Conservation (phyloP, 352 stramenopile species). For the Phytophthora pistaciae region DNA sequence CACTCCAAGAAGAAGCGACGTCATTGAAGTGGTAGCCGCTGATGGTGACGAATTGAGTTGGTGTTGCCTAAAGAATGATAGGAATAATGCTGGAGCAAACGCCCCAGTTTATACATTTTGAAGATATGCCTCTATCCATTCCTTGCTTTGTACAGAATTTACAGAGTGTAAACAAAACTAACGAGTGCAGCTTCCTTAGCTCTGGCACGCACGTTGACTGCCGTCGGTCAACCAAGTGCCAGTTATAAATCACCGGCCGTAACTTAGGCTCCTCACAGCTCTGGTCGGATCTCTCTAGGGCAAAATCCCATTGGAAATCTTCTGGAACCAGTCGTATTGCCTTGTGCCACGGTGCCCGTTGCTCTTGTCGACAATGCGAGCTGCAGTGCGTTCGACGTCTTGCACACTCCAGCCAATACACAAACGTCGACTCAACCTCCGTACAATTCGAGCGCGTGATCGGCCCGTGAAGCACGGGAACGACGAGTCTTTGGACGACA, state of each 20-base stretch:
- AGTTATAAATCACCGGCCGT: not conserved
- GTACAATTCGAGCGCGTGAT: conserved; percentile 53
- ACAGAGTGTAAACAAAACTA: not conserved
- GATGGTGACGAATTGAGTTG: not conserved
- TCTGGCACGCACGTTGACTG: not conserved
- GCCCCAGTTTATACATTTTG: not conserved
- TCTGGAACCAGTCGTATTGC: conserved; percentile 92
- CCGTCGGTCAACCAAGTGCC: not conserved
- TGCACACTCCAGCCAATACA: conserved; percentile 61
- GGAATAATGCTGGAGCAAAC: not conserved
- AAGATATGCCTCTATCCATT: not conserved
- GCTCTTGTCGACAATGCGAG: conserved; percentile 77
- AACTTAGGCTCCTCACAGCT: not conserved
- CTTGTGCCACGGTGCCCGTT: conserved; percentile 81
- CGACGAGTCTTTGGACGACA: conserved; percentile 93
- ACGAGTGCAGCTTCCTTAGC: not conserved
- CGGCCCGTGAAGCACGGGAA: conserved; percentile 93
- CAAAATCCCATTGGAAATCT: conserved; percentile 85
- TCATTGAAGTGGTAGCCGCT: conserved; percentile 19
- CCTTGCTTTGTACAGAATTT: not conserved
- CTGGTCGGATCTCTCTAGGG: conserved; percentile 25
- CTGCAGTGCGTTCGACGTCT: conserved; percentile 62
- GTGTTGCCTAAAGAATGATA: not conserved
- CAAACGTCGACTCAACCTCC: conserved; percentile 62
- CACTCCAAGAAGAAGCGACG: conserved; percentile 38